Evolutionary conservation across 1,139 yeast genomes (phyloP).

Genomic region (Blastobotrys niveus): DNA sequence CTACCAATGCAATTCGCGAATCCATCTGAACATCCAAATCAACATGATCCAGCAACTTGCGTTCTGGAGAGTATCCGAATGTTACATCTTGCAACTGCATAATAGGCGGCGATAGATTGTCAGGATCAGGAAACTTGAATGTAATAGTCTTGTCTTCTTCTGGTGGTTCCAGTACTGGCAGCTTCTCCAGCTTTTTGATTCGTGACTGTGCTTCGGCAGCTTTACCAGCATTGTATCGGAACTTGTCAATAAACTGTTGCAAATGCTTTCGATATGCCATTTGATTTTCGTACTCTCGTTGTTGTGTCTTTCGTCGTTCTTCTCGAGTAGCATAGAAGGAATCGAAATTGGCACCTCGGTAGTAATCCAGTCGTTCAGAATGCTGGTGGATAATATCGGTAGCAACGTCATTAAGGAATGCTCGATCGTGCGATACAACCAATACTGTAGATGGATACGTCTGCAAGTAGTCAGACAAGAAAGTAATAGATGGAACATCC

Average conservation of each 20-base stretch:
- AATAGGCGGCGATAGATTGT: conserved; percentile 86
- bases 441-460: conserved; percentile 86
- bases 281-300: conserved; percentile 93
- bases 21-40: conserved; percentile 89
- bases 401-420: conserved; percentile 94
- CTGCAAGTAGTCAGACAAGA: conserved; percentile 81
- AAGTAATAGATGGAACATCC: conserved; percentile 98
- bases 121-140: conserved; percentile 94
- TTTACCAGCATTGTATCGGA: conserved; percentile 94
- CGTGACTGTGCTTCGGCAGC: conserved; percentile 97
- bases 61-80: conserved; percentile 71
- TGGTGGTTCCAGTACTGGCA: conserved; percentile 89
- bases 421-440: conserved; percentile 96
- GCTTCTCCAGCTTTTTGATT: conserved; percentile 89
- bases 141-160: conserved; percentile 83
- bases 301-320: conserved; percentile 88
- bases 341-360: conserved; percentile 91
- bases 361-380: conserved; percentile 91
- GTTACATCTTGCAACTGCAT: conserved; percentile 80
- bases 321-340: conserved; percentile 89
- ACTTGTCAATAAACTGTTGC: conserved; percentile 91
- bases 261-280: conserved; percentile 92
- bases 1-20: conserved; percentile 91
- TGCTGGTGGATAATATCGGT: conserved; percentile 98
- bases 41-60: conserved; percentile 61